A percentile compares a stretch with the other conserved stretches of the same genome.
phyloP scores from a whole-genome alignment of 2,329 filamentous ascomycete genomes.

The Pseudogymnoascus sp. region DNA sequence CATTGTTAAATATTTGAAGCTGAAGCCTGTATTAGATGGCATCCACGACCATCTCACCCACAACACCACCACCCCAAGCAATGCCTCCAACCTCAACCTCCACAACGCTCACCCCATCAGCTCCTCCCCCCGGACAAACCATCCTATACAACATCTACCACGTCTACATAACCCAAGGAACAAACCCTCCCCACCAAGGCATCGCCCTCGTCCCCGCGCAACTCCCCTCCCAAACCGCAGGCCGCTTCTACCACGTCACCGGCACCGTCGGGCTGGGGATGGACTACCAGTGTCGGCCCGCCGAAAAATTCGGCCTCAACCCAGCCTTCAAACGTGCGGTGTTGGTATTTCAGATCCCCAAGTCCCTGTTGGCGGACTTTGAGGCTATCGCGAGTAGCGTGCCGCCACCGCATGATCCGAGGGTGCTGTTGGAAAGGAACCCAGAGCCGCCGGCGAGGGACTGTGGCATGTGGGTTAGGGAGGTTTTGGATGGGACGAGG shows the following conservation, averaged over 20 bases:
- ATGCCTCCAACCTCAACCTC: neutral
- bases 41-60: neutral
- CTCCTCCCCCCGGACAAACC: neutral
- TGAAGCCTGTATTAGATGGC: neutral
- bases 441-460: neutral
- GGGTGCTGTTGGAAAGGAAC: neutral
- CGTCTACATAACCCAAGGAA: neutral
- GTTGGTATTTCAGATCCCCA: neutral
- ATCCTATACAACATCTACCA: neutral
- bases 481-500: constrained; percentile 16
- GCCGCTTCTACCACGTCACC: constrained; percentile 1
- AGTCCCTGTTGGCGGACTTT: neutral
- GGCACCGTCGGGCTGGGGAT: neutral
- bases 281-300: neutral
- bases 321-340: neutral
- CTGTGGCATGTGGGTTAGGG: constrained; percentile 31
- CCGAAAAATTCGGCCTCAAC: neutral
- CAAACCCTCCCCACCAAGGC: neutral
- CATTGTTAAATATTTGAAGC: neutral
- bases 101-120: neutral
- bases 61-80: neutral
- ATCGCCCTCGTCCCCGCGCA: neutral
- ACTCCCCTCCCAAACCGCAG: neutral
- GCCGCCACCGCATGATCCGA: neutral
- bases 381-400: neutral